Evolutionary conservation across 2,329 filamentous ascomycete genomes (phyloP).

Genomic region (Ophiostoma novo-ulmi): DNA sequence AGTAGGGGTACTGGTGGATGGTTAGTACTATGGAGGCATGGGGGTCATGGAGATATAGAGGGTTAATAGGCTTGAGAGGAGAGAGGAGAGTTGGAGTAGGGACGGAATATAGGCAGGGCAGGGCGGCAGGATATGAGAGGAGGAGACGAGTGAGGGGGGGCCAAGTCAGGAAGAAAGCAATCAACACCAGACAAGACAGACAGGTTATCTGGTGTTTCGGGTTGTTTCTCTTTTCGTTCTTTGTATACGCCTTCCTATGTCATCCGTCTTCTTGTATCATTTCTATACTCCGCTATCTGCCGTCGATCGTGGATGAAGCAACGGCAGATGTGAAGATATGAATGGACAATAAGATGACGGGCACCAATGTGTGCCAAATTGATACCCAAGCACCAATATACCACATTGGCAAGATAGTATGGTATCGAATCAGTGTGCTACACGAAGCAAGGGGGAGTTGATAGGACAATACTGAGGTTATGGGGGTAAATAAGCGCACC

Average conservation of each 20-base stretch:
- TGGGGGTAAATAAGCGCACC: no score
- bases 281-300: background rate
- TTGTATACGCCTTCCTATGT: background rate
- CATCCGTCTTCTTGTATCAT: background rate
- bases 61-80: background rate
- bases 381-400: background rate
- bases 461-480: conserved; percentile 10
- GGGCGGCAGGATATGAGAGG: background rate
- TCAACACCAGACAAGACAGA: conserved; percentile 2
- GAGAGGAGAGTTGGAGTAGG: background rate
- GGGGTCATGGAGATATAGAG: no score
- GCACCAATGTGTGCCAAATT: background rate
- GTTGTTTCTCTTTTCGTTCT: background rate
- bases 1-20: conserved; percentile 65
- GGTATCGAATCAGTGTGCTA: conserved; percentile 2
- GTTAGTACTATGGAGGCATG: background rate
- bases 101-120: background rate
- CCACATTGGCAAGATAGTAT: background rate
- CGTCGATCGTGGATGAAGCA: background rate
- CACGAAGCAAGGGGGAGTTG: conserved; percentile 10
- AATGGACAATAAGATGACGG: background rate
- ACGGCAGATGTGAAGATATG: background rate
- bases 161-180: background rate
- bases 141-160: background rate
- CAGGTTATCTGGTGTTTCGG: background rate